These are phyloP conservation scores for Arthrinium phaeospermum DNA, from an alignment of 2,329 filamentous ascomycete genomes.

Conservation along the genomic window DNA sequence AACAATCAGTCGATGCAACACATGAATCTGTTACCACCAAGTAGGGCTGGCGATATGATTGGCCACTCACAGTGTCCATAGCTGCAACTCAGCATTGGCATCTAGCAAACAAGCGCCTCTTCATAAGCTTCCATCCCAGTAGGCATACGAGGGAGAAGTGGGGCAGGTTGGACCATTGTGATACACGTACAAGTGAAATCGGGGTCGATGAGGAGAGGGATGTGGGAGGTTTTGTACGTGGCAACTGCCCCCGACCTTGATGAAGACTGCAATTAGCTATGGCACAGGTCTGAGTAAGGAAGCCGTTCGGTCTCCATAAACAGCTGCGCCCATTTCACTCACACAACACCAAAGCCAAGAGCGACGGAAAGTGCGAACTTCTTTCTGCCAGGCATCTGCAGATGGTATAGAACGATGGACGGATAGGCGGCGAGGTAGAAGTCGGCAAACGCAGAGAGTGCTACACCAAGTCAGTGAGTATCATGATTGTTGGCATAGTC, in stretches of 20 bases:
- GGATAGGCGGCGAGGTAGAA: slow-evolving; percentile 51
- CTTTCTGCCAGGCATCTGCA: slow-evolving; percentile 46
- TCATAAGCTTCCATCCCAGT: not conserved
- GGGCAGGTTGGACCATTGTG: not conserved
- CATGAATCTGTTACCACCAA: not conserved
- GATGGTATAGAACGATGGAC: slow-evolving; percentile 40
- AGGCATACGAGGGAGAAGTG: not conserved
- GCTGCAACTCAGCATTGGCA: slow-evolving; percentile 47
- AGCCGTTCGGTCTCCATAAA: not conserved
- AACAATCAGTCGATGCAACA: too few species aligned
- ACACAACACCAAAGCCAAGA: slow-evolving; percentile 47
- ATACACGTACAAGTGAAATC: slow-evolving; percentile 35
- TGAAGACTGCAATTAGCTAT: not conserved
- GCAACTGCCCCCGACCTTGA: slow-evolving; percentile 36
- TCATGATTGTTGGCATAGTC: not conserved
- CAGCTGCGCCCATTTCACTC: slow-evolving; percentile 21
- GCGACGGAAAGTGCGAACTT: slow-evolving; percentile 46
- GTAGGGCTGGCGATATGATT: not conserved
- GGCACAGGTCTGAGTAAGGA: not conserved
- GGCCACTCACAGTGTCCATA: slow-evolving; percentile 49
- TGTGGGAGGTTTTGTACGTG: slow-evolving; percentile 39
- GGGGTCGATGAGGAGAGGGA: slow-evolving; percentile 33
- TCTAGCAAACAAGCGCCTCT: slow-evolving; percentile 26
- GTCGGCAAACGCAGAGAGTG: slow-evolving; percentile 44
- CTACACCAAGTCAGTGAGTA: slow-evolving; percentile 27